phyloP scores from a whole-genome alignment of 1,139 yeast genomes.

The Saccharomycopsis phalli region DNA sequence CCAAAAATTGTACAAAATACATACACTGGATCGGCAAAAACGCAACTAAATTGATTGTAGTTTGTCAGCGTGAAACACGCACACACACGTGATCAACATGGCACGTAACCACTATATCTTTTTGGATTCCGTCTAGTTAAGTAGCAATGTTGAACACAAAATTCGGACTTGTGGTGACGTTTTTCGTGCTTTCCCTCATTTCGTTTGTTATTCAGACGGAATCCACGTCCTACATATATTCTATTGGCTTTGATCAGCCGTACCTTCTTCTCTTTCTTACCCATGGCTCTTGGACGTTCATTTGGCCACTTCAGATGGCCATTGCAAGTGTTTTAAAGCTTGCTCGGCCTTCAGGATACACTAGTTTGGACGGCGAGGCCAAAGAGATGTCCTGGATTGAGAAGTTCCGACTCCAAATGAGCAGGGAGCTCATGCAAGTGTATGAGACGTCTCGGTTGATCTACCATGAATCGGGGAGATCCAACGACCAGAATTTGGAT shows the following conservation, averaged over 20 bases:
- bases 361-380: slow-evolving; percentile 20
- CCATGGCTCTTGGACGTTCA: slow-evolving; percentile 70
- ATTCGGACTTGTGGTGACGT: slow-evolving; percentile 43
- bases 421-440: slow-evolving; percentile 28
- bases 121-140: too few species aligned
- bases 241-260: slow-evolving; percentile 54
- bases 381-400: slow-evolving; percentile 36
- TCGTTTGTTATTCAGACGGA: slow-evolving; percentile 77
- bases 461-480: slow-evolving; percentile 25
- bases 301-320: slow-evolving; percentile 69
- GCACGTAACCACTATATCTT: too few species aligned
- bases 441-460: slow-evolving; percentile 33
- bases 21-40: too few species aligned
- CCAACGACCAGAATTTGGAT: slow-evolving; percentile 27
- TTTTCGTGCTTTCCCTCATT: slow-evolving; percentile 51
- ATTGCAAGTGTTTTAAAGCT: slow-evolving; percentile 26
- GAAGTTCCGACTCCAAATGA: slow-evolving; percentile 30
- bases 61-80: too few species aligned
- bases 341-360: slow-evolving; percentile 22
- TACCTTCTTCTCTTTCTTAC: slow-evolving; percentile 57
- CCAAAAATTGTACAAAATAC: too few species aligned
- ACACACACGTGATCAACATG: too few species aligned
- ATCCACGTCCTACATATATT: slow-evolving; percentile 62
- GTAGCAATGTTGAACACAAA: slow-evolving; percentile 26
- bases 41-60: too few species aligned